Conservation (phyloP, 2,329 filamentous ascomycete genomes). For the Mollisiaceae sp. region DNA sequence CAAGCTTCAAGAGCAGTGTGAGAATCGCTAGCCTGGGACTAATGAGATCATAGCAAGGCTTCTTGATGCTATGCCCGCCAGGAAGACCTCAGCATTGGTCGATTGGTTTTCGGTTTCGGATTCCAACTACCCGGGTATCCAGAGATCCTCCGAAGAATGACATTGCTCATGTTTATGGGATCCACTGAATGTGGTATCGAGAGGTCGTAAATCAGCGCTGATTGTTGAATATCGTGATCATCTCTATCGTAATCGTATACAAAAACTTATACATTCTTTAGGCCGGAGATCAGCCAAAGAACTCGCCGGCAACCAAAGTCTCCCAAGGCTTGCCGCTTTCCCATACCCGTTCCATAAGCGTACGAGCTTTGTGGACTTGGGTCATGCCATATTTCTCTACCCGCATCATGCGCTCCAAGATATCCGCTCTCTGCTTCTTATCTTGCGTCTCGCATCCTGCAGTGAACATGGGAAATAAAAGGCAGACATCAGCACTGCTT, state of each 20-base stretch:
- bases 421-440: constrained; percentile 58
- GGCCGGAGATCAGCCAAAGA: constrained; percentile 37
- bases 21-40: too few relatives aligned
- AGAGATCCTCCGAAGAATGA: neutral
- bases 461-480: constrained; percentile 82
- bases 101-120: neutral
- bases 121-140: neutral
- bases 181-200: neutral
- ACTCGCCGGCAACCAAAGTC: constrained; percentile 53
- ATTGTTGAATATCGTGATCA: neutral
- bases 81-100: too few relatives aligned
- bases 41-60: neutral
- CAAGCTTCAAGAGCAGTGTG: too few relatives aligned
- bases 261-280: neutral
- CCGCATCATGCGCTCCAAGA: constrained; percentile 68
- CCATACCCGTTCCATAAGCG: constrained; percentile 73
- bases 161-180: neutral
- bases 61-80: neutral
- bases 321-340: constrained; percentile 72
- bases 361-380: constrained; percentile 69
- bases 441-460: constrained; percentile 76
- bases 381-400: constrained; percentile 78
- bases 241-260: neutral
- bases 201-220: neutral
- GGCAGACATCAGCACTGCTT: constrained; percentile 74